Base-by-base conservation (phyloP, 1,284 basidiomycete genomes). In the Leccinum fallax region DNA sequence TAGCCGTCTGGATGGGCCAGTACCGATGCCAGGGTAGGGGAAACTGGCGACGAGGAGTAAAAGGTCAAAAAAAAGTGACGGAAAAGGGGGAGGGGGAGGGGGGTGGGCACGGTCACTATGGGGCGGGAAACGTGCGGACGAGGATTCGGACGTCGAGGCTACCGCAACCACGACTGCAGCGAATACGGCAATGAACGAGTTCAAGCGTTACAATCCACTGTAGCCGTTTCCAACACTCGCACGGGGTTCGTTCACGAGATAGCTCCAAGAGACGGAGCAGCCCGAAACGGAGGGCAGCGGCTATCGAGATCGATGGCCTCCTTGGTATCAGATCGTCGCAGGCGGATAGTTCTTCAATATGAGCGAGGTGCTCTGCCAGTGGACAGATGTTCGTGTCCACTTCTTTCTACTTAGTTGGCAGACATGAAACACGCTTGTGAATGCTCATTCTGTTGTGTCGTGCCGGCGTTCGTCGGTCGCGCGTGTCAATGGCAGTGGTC, bases 271-370 rank as follows among this genome's bases (percentile, higher is more conserved):
- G 7, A 69, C 66, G 1, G 64, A 64, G 69, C 66, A 2, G 64
- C 63, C 1, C 70, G 69, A 1, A 28, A 32, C 48, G 59, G 13
- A 49, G 46, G 21, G 21, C 13, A 49, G 19, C 6, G 38, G 16
- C 38, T 16, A 40, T 40, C 38, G 38, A 40, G 38, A 63, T 5
- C 69, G 65, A 46, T 9, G 5, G 8, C n/a, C 40, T 40, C 69
- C 67, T 51, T 71, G 76, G 38, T 83, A 92, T 70, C 79, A 93
- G 55, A 97, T 99, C 60, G 89, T 97, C 1, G 91, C 86, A 0
- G 80, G 97, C 54, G 97, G 97, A 0, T 99, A 99, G 78, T 99
- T 99, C 78, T 99, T 99, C 83, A 99, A 92, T 74, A 93, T 97
- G 34, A 92, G 89, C 30, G 97, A 99, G 74, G 93, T 98, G 26